Evolutionary conservation across 345 rosid genomes (phyloP), one percentile per base, ranked within the genome.

Genomic region (Eucalyptus victrix): DNA sequence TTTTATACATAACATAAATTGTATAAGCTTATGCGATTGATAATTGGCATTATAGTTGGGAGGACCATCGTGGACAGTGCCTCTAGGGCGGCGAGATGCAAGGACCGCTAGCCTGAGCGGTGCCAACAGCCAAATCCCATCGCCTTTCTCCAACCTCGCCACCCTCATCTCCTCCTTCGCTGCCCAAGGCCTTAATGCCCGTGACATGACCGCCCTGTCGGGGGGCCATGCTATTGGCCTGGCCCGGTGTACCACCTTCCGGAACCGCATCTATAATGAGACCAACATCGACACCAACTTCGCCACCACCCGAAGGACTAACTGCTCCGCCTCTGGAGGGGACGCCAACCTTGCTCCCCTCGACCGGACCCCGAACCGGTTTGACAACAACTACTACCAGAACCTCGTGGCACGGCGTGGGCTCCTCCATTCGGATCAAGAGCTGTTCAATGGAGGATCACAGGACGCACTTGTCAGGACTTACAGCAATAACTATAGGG

Each of bases 131-230:
- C 92, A 91, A n/a, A 88, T 94, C 67, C 93, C 95, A 5, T 89
- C 93, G 7, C 94, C 95, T 2, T 58, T 54, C 69, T 24, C 93
- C 49, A 34, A 51, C 92, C 92, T 94, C 0, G 54, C 92, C 9
- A 89, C 91, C 69, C 96, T 94, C 87, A 90, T 90, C 87, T 88
- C 92, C 58, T n/a, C 45, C 49, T 94, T 94, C 86, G 17, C 92
- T 2, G 92, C 90, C 89, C 90, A 92, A 88, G 95, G 95, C 58
- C 90, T 94, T n/a, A 90, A 69, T 32, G 94, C 93, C 50, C 14
- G 51, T 9, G 96, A 94, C 87, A 92, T 94, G 96, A 91, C 93
- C 3, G 94, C 90, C 45, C 93, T 94, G 69, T 94, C 95, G 2
- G 94, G 92, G 13, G 93, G 87, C 30, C 95, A 94, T 80, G 83